Evolutionary conservation across 164 flowering plant genomes (phyloP).

Genomic region (Vitis labrusca): DNA sequence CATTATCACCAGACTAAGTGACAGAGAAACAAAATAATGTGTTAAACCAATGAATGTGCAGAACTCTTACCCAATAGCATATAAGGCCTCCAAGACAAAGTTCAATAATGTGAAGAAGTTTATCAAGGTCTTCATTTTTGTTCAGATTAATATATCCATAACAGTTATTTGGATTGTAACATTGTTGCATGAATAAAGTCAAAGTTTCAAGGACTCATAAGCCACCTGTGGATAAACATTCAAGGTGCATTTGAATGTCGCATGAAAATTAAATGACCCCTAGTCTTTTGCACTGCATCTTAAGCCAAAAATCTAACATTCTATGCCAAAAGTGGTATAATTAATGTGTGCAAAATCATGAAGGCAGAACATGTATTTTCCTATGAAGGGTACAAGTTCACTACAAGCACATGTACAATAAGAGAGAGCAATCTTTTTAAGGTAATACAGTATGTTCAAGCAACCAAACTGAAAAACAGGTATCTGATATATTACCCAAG

Average conservation of each 20-base stretch:
- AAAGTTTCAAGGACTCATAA: background rate
- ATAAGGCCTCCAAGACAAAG: background rate
- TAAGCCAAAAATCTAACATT: background rate
- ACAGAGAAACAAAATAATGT: background rate
- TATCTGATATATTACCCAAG: conserved; percentile 58
- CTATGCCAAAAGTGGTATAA: background rate
- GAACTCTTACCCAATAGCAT: background rate
- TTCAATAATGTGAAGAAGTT: background rate
- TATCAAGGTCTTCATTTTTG: background rate
- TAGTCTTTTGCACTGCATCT: background rate
- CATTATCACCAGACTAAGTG: conserved; percentile 79
- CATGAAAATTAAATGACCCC: background rate
- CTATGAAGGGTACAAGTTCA: too few species aligned
- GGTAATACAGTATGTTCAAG: background rate
- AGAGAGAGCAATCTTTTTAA: background rate
- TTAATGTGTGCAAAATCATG: background rate
- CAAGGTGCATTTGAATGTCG: background rate
- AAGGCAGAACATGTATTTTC: background rate
- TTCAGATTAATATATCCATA: background rate
- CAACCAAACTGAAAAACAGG: conserved; percentile 1
- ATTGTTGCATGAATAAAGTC: background rate
- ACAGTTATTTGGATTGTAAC: background rate
- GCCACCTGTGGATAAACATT: background rate
- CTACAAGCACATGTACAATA: background rate
- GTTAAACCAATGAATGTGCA: background rate